A percentile compares a stretch with the other conserved stretches of the same genome.
phyloP scores from a whole-genome alignment of 495 filamentous ascomycete genomes.

The Letharia columbiana region DNA sequence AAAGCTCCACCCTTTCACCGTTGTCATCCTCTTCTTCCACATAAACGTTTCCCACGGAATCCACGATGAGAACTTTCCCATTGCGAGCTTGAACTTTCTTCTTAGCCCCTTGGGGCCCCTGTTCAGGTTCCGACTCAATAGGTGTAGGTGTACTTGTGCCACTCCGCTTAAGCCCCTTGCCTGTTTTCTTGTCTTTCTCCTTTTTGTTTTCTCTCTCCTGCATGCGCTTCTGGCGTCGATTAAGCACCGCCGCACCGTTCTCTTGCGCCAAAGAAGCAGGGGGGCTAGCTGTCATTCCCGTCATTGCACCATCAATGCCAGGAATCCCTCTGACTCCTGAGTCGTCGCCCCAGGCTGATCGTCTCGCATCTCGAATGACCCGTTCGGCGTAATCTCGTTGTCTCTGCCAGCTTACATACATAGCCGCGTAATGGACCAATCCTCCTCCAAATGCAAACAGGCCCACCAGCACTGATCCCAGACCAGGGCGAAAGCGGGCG shows the following conservation, averaged over 20 bases:
- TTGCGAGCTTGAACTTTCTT: slow-evolving; percentile 87
- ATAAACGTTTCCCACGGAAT: slow-evolving; percentile 84
- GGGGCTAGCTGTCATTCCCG: slow-evolving; percentile 30
- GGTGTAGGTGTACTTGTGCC: slow-evolving; percentile 47
- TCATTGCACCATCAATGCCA: slow-evolving; percentile 46
- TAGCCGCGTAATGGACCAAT: slow-evolving; percentile 70
- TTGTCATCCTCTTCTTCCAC: slow-evolving; percentile 84
- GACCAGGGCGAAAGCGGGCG: slow-evolving; percentile 78
- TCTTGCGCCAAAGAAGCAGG: slow-evolving; percentile 36
- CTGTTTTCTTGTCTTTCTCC: slow-evolving; percentile 43
- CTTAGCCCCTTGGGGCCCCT: slow-evolving; percentile 54
- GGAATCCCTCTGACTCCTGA: slow-evolving; percentile 56
- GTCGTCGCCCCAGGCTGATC: slow-evolving; percentile 82
- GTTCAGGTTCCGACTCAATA: slow-evolving; percentile 34
- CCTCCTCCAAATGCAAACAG: slow-evolving; percentile 82
- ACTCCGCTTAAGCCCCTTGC: slow-evolving; percentile 29
- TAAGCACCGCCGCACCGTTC: slow-evolving; percentile 53
- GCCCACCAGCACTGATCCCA: slow-evolving; percentile 73
- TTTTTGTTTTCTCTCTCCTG: slow-evolving; percentile 74
- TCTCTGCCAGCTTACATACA: slow-evolving; percentile 77
- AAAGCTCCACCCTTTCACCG: slow-evolving; percentile 68
- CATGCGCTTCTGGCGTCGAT: slow-evolving; percentile 78
- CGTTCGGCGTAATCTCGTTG: slow-evolving; percentile 83
- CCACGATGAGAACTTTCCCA: slow-evolving; percentile 88
- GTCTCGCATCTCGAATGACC: slow-evolving; percentile 83